Conservation (phyloP, 768 basidiomycete species). For the Sistotremastrum niveocremeum region DNA sequence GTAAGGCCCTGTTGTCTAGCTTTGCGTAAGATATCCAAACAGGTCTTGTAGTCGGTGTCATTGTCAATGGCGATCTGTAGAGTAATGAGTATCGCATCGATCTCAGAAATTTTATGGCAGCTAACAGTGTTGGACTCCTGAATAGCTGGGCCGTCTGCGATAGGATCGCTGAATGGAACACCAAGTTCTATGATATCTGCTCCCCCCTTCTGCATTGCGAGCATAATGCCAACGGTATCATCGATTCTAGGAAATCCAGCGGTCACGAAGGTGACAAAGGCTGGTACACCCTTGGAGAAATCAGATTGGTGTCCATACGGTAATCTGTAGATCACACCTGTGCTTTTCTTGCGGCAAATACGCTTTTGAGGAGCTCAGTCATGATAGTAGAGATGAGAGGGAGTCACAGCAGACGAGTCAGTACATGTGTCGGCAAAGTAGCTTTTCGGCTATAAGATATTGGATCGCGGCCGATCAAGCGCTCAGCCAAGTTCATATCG, state of each 20-base stretch:
- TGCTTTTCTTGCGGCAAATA: conserved; percentile 21
- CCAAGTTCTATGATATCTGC: conserved; percentile 93
- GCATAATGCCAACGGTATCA: conserved; percentile 76
- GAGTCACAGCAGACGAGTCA: not conserved
- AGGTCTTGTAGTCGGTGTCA: conserved; percentile 60
- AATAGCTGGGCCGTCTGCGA: conserved; percentile 89
- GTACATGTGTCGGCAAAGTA: too few relatives aligned
- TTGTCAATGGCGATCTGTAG: conserved; percentile 73
- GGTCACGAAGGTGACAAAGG: conserved; percentile 81
- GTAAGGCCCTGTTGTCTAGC: conserved; percentile 75
- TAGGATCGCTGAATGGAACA: conserved; percentile 91
- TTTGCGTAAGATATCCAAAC: conserved; percentile 61
- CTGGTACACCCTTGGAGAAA: conserved; percentile 34
- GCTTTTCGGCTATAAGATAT: too few relatives aligned
- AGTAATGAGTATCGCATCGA: not conserved
- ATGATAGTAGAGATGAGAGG: conserved; percentile 9
- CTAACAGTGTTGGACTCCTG: conserved; percentile 84
- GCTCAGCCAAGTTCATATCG: too few relatives aligned
- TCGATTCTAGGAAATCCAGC: conserved; percentile 75
- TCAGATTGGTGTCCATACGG: not conserved
- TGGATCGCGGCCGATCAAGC: too few relatives aligned
- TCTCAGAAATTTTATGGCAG: not conserved
- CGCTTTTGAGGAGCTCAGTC: conserved; percentile 23
- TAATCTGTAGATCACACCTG: conserved; percentile 5
- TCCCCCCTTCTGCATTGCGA: conserved; percentile 89